These are phyloP conservation scores for Pseudogymnoascus sp. DNA, from an alignment of 2,329 filamentous ascomycete genomes.

Conservation along the genomic window DNA sequence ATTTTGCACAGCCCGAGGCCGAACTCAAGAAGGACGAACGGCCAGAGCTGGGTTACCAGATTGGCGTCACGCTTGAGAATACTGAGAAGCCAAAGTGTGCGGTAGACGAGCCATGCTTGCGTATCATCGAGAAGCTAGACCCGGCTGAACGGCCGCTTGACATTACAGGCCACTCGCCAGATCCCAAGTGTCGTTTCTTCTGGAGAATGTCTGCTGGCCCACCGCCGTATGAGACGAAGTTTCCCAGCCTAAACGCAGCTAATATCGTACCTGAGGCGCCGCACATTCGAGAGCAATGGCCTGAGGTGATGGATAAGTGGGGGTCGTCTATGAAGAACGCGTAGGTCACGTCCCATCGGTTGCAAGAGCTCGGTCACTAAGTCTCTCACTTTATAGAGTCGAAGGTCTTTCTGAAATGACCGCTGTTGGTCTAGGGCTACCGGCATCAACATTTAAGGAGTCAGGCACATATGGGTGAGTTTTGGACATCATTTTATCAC, in stretches of 20 bases:
- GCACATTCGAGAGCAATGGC: constrained; percentile 33
- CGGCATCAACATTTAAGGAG: constrained; percentile 42
- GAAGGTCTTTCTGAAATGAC: constrained; percentile 44
- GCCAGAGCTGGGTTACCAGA: constrained; percentile 50
- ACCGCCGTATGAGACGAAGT: constrained; percentile 45
- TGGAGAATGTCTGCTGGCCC: constrained; percentile 46
- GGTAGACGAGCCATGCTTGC: constrained; percentile 51
- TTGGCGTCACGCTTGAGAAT: constrained; percentile 54
- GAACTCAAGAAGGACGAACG: constrained; percentile 43
- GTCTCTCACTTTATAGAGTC: not conserved
- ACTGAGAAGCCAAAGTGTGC: constrained; percentile 57
- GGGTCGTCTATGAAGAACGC: constrained; percentile 48
- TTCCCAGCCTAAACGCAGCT: constrained; percentile 45
- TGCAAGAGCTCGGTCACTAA: constrained; percentile 53
- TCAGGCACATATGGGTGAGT: constrained; percentile 39
- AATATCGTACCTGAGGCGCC: constrained; percentile 46
- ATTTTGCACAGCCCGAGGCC: constrained; percentile 48
- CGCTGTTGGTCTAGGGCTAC: constrained; percentile 46
- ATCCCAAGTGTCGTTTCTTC: constrained; percentile 56
- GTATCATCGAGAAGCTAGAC: constrained; percentile 45
- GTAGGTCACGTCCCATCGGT: constrained; percentile 40
- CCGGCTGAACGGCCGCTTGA: constrained; percentile 49
- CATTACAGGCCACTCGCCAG: constrained; percentile 45
- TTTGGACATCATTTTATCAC: not conserved
- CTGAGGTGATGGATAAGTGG: constrained; percentile 18